phyloP scores from a whole-genome alignment of 306 rosid species.

The Prosopis cineraria region DNA sequence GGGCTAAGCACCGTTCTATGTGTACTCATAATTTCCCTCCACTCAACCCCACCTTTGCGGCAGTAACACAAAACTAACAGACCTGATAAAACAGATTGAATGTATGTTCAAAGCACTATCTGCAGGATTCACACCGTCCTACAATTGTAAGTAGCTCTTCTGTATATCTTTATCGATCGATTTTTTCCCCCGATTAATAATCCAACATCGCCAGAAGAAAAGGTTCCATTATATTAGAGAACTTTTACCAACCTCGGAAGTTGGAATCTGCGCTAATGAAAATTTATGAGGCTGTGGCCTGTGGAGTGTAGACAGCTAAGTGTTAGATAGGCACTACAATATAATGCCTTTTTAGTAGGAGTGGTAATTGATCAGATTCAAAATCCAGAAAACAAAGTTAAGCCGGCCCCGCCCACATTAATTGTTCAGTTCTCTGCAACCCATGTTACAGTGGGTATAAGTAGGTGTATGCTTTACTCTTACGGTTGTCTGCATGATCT shows the following conservation, averaged over 20 bases:
- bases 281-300: not conserved
- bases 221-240: too few species aligned
- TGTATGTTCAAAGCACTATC: too few species aligned
- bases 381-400: not conserved
- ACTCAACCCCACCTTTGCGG: too few species aligned
- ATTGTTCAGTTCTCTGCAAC: not conserved
- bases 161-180: too few species aligned
- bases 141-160: too few species aligned
- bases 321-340: not conserved
- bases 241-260: not conserved
- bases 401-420: not conserved
- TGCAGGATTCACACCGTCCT: too few species aligned
- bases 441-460: not conserved
- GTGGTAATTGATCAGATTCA: not conserved
- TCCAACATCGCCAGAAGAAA: too few species aligned
- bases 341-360: not conserved
- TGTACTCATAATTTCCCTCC: too few species aligned
- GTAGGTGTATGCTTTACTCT: not conserved
- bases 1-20: too few species aligned
- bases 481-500: not conserved
- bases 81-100: too few species aligned
- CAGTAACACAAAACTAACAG: too few species aligned
- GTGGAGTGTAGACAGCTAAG: not conserved
- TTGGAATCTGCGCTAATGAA: not conserved
- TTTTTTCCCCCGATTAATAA: too few species aligned